These are phyloP conservation scores for Diaporthe batatas DNA, from an alignment of 2,329 filamentous ascomycete species.

Conservation along the genomic window DNA sequence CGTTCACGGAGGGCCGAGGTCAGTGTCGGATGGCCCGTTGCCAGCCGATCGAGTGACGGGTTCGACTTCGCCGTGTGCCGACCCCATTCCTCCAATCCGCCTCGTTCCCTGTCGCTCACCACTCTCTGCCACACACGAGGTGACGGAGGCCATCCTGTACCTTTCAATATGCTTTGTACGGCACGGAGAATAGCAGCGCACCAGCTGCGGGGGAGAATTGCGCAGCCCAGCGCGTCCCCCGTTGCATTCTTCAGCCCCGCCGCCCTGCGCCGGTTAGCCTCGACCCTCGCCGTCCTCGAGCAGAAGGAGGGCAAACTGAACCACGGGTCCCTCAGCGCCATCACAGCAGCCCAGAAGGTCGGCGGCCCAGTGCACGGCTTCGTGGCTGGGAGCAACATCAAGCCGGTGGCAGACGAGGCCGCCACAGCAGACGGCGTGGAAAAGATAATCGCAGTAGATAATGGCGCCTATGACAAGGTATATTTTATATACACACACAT, in stretches of 20 bases:
- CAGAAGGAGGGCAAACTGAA: constrained; percentile 92
- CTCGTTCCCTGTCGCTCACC: constrained; percentile 6
- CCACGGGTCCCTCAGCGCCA: constrained; percentile 82
- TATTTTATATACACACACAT: constrained; percentile 56
- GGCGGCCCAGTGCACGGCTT: constrained; percentile 90
- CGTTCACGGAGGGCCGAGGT: constrained; percentile 35
- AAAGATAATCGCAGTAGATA: constrained; percentile 92
- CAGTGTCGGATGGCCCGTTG: constrained; percentile 36
- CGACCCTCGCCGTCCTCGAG: constrained; percentile 91
- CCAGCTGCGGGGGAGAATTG: constrained; percentile 38
- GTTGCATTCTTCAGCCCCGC: constrained; percentile 59
- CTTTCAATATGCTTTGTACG: constrained; percentile 39
- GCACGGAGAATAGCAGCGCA: constrained; percentile 40
- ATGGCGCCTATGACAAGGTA: constrained; percentile 92
- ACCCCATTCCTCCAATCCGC: neutral
- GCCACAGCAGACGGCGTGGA: constrained; percentile 91
- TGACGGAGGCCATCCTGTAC: constrained; percentile 1
- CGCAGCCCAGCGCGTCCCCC: constrained; percentile 46
- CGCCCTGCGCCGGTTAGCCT: constrained; percentile 78
- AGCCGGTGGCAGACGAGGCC: constrained; percentile 82
- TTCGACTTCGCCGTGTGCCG: constrained; percentile 29
- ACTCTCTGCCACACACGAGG: constrained; percentile 9
- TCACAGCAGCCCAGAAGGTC: constrained; percentile 88
- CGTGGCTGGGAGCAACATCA: constrained; percentile 84
- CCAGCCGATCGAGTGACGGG: constrained; percentile 39